phyloP scores from a whole-genome alignment of 495 filamentous ascomycete genomes.

The Penicillium tannophilum region DNA sequence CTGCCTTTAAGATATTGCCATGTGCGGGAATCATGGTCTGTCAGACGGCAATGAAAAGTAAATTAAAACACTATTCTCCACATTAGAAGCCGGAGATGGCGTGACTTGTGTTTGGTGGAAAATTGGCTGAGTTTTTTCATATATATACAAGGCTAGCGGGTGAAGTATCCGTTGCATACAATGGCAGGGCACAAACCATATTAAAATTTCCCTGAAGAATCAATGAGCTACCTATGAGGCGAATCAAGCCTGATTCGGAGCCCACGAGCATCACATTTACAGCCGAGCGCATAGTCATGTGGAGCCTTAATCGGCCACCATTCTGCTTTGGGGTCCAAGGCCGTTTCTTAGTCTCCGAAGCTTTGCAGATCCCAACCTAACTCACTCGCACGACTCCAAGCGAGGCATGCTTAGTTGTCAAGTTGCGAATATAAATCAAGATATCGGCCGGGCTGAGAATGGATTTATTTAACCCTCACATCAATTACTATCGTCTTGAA shows the following conservation, averaged over 20 bases:
- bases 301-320: slow-evolving; percentile 14
- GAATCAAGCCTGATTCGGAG: slow-evolving; percentile 12
- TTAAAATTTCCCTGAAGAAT: not conserved
- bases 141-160: not conserved
- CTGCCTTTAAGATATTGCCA: slow-evolving; percentile 13
- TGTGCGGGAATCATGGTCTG: not conserved
- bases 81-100: not conserved
- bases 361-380: slow-evolving; percentile 7
- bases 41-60: not conserved
- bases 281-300: slow-evolving; percentile 3
- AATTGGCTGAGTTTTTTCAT: not conserved
- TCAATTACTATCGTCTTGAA: not conserved
- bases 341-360: slow-evolving; percentile 15
- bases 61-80: not conserved
- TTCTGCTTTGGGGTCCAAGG: slow-evolving; percentile 19
- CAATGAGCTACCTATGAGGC: not conserved
- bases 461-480: not conserved
- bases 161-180: not conserved
- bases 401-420: not conserved
- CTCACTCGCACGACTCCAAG: not conserved
- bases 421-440: not conserved
- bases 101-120: not conserved
- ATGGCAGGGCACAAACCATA: not conserved
- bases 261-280: slow-evolving; percentile 17
- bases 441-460: not conserved